Evolutionary conservation across 345 rosid species (phyloP), one percentile per base, ranked within the genome.

Genomic region (Gossypium australe): DNA sequence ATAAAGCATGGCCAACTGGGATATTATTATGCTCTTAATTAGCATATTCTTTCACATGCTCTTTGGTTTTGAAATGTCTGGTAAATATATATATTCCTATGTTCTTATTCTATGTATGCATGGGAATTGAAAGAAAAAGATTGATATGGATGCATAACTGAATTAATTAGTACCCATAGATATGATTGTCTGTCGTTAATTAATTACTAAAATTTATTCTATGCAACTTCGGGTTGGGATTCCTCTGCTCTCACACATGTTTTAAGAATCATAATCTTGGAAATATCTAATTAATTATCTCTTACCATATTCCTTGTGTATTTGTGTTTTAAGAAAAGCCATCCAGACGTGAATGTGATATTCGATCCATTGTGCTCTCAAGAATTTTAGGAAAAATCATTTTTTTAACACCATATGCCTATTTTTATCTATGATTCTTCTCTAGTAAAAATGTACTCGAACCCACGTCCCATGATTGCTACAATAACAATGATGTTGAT

Each of bases 11-110:
- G 61, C 73, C 82, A 74, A 81, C 51, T 66, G 18, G 81, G 73
- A 73, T 72, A 59, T 78, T 45, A 38, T 72, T 66, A 82, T 82
- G 84, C 80, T 73, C 47, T 62, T 60, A 49, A 79, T 76, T 72
- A 55, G 77, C 86, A 62, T 62, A 34, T 78, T 76, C 27, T 67
- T 75, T 20, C 64, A 20, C 11, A 43, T 24, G 47, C 45, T 57
- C 13, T 18, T 11, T 52, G 71, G 17, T 51, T 52, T 53, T 5
- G n/a, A 16, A 16, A 49, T 12, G 47, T 56, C 53, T 24, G 4
- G 24, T 43, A 59, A 22, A 11, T 24, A 24, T 12, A 4, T 25
- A 59, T 25, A 59, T 22, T 22, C 16, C 34, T 11, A 24, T 59
- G 80, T 79, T 85, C 76, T 4, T 60, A 81, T 81, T 79, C 86